Conservation (phyloP, 805 yeast genomes). For the Pichia membranifaciens region DNA sequence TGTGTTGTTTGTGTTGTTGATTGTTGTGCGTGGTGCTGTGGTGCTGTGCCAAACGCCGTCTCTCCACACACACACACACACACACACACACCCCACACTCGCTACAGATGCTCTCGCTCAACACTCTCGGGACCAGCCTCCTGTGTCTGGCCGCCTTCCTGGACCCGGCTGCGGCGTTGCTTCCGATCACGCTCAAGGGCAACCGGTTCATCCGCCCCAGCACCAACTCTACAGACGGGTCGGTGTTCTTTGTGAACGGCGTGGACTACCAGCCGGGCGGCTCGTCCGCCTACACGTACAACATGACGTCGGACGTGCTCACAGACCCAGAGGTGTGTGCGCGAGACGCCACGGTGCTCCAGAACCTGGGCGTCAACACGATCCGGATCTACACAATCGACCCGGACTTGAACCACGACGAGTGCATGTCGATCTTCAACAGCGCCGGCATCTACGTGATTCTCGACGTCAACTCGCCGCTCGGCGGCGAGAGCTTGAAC, state of each 20-base stretch:
- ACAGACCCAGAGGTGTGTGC: constrained; percentile 64
- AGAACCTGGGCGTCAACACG: constrained; percentile 74
- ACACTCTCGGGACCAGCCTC: constrained; percentile 2
- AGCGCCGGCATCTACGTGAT: constrained; percentile 88
- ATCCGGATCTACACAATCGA: constrained; percentile 77
- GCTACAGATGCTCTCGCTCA: constrained; percentile 1
- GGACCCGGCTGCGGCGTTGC: constrained; percentile 35
- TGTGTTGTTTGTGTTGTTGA: too few relatives aligned
- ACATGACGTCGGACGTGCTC: constrained; percentile 51
- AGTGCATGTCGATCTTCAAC: constrained; percentile 84
- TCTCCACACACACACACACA: too few relatives aligned
- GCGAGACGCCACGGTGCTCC: constrained; percentile 74
- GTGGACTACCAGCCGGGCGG: constrained; percentile 95
- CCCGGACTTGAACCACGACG: constrained; percentile 82
- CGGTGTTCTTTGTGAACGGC: constrained; percentile 75
- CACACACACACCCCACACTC: too few relatives aligned
- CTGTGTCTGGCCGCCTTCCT: constrained; percentile 12
- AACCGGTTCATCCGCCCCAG: constrained; percentile 56
- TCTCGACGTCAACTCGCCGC: constrained; percentile 79
- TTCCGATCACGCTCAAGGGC: constrained; percentile 53
- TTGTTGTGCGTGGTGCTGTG: too few relatives aligned
- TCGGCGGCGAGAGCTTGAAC: constrained; percentile 57
- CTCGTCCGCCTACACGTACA: constrained; percentile 50
- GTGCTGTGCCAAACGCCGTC: too few relatives aligned
- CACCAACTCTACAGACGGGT: constrained; percentile 35